phyloP scores from a whole-genome alignment of 148 eudicot genomes.

The Dianthus caryophyllus region DNA sequence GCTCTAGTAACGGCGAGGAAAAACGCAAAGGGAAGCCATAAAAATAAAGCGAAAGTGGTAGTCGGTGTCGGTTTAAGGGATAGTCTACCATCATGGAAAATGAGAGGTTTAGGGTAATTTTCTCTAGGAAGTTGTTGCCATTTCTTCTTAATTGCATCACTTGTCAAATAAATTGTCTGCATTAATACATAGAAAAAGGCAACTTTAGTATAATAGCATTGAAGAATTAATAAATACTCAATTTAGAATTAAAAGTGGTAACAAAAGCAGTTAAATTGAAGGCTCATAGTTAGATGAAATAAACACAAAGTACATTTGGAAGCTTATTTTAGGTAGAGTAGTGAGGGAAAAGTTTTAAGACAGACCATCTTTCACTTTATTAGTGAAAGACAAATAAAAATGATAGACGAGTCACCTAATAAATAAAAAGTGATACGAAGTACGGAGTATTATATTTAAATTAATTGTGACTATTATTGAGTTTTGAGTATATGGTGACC shows the following conservation, averaged over 20 bases:
- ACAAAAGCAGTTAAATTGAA: background rate
- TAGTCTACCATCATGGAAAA: slow-evolving; percentile 85
- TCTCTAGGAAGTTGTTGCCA: slow-evolving; percentile 55
- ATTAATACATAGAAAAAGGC: background rate
- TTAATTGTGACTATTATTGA: no score
- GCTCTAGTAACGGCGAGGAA: slow-evolving; percentile 40
- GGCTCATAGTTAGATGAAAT: no score
- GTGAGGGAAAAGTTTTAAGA: no score
- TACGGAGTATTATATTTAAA: no score
- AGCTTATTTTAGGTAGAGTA: no score
- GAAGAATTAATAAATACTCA: no score
- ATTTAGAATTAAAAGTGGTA: background rate
- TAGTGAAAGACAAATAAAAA: no score
- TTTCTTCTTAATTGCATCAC: slow-evolving; percentile 40
- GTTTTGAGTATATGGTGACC: no score
- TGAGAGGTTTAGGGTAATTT: slow-evolving; percentile 57
- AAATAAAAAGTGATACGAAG: no score
- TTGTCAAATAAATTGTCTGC: slow-evolving; percentile 63
- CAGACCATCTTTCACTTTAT: no score
- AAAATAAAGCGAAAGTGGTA: slow-evolving; percentile 42
- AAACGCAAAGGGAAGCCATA: slow-evolving; percentile 65
- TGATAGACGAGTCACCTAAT: no score
- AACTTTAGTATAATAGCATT: background rate
- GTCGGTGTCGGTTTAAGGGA: slow-evolving; percentile 57
- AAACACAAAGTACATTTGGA: no score